These are phyloP conservation scores for Daedaleopsis nitida DNA, from an alignment of 768 basidiomycete species.

Conservation along the genomic window DNA sequence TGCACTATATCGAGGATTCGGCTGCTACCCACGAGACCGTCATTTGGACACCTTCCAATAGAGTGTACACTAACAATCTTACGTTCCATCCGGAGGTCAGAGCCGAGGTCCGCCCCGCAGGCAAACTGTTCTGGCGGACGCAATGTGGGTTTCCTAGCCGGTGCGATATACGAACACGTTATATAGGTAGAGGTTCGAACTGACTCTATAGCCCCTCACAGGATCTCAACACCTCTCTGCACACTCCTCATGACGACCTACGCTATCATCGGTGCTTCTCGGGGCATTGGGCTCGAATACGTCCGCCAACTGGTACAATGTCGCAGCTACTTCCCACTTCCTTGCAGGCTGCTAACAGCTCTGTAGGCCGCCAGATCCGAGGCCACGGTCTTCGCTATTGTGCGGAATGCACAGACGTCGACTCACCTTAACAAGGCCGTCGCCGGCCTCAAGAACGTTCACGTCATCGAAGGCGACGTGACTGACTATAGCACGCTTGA, in stretches of 20 bases:
- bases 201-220: no score
- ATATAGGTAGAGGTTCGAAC: no score
- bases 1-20: no score
- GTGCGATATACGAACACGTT: no score
- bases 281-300: conserved; percentile 25
- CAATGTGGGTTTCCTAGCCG: no score
- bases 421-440: conserved; percentile 8
- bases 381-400: conserved; percentile 25
- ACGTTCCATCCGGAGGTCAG: no score
- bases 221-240: no score
- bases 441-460: conserved; percentile 28
- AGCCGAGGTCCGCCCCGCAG: no score
- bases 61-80: no score
- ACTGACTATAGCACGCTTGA: conserved; percentile 31
- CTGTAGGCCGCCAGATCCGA: conserved; percentile 13
- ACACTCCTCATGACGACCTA: conserved; percentile 17
- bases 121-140: no score
- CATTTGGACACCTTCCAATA: no score
- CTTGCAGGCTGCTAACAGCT: not conserved
- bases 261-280: conserved; percentile 25
- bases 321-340: not conserved
- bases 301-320: conserved; percentile 23
- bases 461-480: conserved; percentile 40
- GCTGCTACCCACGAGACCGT: no score
- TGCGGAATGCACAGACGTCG: conserved; percentile 19